Base-by-base conservation (phyloP, 1,284 basidiomycete genomes). In the Puccinia sorghi region DNA sequence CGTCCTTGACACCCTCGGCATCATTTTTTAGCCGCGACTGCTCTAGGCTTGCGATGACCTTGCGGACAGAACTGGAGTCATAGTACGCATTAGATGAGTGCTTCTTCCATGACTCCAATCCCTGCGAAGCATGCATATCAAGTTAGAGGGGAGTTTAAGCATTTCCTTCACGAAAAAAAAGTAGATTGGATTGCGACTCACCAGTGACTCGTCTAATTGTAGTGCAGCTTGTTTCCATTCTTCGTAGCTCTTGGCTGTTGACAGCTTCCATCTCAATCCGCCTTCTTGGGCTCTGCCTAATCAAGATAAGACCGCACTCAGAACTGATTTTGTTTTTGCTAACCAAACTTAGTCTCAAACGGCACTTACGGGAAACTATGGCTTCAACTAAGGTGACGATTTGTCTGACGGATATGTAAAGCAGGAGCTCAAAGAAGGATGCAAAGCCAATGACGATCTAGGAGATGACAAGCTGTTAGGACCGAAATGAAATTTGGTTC, bases 41-140 rank as follows among this genome's bases (percentile, higher is more conserved):
- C 80, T 85, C 88, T 66, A 93, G 85, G 0, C 91, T 92, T 48
- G 88, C 87, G 80, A 88, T 87, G 27, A 92, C 90, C 88, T 90
- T 92, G 82, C 89, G 88, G 63, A 94, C 90, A 80, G 94, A 88
- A 81, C 89, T 90, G 88, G 90, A 93, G 83, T 97, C 94, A 84
- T 94, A 97, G 82, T 91, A 95, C 12, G 90, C 87, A 84, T 95
- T 93, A 81, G 93, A 91, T 70, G 95, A 92, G 15, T 82, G 85
- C 79, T 70, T 88, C 84, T 97, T 97, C 94, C 95, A 98, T 79
- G 91, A 89, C 80, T 93, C 88, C 82, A 95, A 94, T 12, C 90
- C 88, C 73, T 80, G 15, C 57, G 17, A 61, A 61, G 27, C 1
- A 32, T 20, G 43, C 13, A 32, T 37, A 52, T 46, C 43, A 46